phyloP scores from a whole-genome alignment of 805 yeast species.

The Wickerhamiella spandovensis region DNA sequence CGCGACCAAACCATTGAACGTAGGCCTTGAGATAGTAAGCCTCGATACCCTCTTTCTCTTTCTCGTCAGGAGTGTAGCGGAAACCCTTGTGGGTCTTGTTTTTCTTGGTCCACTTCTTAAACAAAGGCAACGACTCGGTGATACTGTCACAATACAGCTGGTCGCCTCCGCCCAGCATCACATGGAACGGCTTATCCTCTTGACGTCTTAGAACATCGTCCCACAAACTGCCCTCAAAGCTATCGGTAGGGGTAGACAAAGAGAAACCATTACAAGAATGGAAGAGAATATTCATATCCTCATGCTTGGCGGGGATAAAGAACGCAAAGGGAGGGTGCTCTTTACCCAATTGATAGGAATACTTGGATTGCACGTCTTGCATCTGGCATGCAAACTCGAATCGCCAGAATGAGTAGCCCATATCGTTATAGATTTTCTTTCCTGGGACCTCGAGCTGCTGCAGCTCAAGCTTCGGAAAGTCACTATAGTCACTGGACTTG shows the following conservation, averaged over 20 bases:
- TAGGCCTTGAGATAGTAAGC: slow-evolving; percentile 62
- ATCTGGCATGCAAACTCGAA: slow-evolving; percentile 43
- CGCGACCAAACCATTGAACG: slow-evolving; percentile 79
- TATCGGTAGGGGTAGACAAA: slow-evolving; percentile 47
- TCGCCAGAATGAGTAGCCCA: slow-evolving; percentile 49
- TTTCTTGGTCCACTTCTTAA: slow-evolving; percentile 46
- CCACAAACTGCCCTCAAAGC: slow-evolving; percentile 73
- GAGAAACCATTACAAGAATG: slow-evolving; percentile 90
- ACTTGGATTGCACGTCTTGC: slow-evolving; percentile 40
- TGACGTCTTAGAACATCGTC: slow-evolving; percentile 67
- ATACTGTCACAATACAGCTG: slow-evolving; percentile 84
- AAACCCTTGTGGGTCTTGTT: slow-evolving; percentile 28
- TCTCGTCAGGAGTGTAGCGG: slow-evolving; percentile 19
- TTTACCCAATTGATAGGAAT: slow-evolving; percentile 46
- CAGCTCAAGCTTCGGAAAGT: slow-evolving; percentile 24
- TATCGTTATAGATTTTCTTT: slow-evolving; percentile 21
- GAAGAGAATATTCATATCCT: slow-evolving; percentile 70
- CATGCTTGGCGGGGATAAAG: slow-evolving; percentile 47
- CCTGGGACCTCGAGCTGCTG: slow-evolving; percentile 25
- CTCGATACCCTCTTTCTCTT: slow-evolving; percentile 42
- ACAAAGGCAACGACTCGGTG: slow-evolving; percentile 33
- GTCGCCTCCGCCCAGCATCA: slow-evolving; percentile 96
- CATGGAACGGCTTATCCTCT: slow-evolving; percentile 55
- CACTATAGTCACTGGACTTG: slow-evolving; percentile 15
- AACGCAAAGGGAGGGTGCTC: slow-evolving; percentile 42